Conservation (phyloP, 495 filamentous ascomycete genomes). For the Penicillium soppii region DNA sequence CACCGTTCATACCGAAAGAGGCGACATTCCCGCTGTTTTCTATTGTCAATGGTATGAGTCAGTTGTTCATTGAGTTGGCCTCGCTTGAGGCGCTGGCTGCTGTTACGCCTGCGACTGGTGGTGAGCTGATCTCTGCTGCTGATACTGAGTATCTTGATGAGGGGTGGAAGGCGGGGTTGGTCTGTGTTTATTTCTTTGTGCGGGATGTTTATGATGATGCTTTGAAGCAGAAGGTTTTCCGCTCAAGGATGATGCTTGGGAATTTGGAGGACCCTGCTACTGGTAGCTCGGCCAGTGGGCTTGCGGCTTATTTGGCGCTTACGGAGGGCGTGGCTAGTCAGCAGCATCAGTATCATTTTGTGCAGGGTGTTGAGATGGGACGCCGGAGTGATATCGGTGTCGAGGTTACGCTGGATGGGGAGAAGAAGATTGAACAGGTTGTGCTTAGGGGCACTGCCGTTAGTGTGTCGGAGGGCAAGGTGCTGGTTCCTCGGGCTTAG, state of each 20-base stretch:
- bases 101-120: slow-evolving; percentile 23
- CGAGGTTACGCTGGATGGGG: slow-evolving; percentile 34
- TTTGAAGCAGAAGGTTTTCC: slow-evolving; percentile 30
- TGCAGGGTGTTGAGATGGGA: slow-evolving; percentile 81
- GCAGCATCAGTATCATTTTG: slow-evolving; percentile 48
- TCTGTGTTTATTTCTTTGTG: slow-evolving; percentile 60
- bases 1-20: slow-evolving; percentile 17
- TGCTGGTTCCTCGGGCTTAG: slow-evolving; percentile 26
- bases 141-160: slow-evolving; percentile 48
- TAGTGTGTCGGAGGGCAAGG: slow-evolving; percentile 56
- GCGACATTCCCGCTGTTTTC: slow-evolving; percentile 30
- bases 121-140: slow-evolving; percentile 17
- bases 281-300: slow-evolving; percentile 61
- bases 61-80: slow-evolving; percentile 58
- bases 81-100: slow-evolving; percentile 34
- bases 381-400: slow-evolving; percentile 60
- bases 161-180: slow-evolving; percentile 55
- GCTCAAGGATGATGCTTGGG: slow-evolving; percentile 53
- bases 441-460: slow-evolving; percentile 56
- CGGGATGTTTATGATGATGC: slow-evolving; percentile 30
- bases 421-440: slow-evolving; percentile 45
- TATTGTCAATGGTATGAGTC: slow-evolving; percentile 63
- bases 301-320: slow-evolving; percentile 59
- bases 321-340: slow-evolving; percentile 27
- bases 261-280: slow-evolving; percentile 68